These are phyloP conservation scores for Cucumis hystrix DNA, from an alignment of 306 rosid genomes.

Conservation along the genomic window DNA sequence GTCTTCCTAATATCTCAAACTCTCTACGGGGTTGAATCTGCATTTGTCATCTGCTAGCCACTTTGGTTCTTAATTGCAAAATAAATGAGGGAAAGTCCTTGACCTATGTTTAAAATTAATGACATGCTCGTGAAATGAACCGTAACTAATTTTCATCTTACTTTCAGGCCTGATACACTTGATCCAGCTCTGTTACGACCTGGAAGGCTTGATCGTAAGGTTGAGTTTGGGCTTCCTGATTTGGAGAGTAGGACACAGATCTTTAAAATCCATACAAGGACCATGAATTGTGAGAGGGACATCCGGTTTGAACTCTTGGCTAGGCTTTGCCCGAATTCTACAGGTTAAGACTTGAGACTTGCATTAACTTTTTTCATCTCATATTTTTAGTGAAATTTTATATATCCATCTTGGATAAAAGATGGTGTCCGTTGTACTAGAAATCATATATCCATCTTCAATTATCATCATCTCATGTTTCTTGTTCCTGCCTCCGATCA, in stretches of 20 bases:
- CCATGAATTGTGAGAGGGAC: constrained; percentile 98
- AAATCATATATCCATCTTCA: background rate
- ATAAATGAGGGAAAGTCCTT: background rate
- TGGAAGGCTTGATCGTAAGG: constrained; percentile 93
- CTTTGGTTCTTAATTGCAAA: background rate
- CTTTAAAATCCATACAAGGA: constrained; percentile 92
- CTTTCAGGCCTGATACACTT: constrained; percentile 87
- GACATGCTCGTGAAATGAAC: background rate
- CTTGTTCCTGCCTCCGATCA: background rate
- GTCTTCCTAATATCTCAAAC: background rate
- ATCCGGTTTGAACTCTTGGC: constrained; percentile 85
- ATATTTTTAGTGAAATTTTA: background rate
- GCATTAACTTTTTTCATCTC: background rate
- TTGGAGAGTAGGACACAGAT: constrained; percentile 95
- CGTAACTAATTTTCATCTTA: background rate
- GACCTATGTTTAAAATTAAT: background rate
- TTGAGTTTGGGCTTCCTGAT: constrained; percentile 98
- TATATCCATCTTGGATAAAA: background rate
- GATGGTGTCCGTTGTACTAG: background rate
- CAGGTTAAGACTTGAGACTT: constrained; percentile 40
- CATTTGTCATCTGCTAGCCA: background rate
- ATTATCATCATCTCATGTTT: background rate
- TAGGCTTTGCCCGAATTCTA: constrained; percentile 95
- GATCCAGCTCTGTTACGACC: constrained; percentile 96
- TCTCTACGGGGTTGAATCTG: background rate